Evolutionary conservation across 495 filamentous ascomycete species (phyloP).

Genomic region (Penicillium antarcticum): DNA sequence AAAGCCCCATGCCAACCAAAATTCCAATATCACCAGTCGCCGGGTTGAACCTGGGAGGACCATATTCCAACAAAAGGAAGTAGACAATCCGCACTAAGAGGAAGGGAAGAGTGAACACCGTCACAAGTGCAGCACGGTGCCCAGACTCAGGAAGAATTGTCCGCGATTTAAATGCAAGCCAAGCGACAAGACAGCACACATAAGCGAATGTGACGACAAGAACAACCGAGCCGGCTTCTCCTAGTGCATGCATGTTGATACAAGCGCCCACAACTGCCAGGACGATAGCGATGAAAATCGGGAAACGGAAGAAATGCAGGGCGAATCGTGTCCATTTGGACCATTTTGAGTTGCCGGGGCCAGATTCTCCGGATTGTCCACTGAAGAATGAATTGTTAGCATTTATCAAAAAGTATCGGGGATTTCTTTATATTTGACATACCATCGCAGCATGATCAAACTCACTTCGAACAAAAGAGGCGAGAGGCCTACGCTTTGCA

Average conservation of each 20-base stretch:
- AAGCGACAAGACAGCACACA: conserved; percentile 21
- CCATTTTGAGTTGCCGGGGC: conserved; percentile 29
- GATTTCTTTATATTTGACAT: not conserved
- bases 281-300: conserved; percentile 22
- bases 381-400: conserved; percentile 8
- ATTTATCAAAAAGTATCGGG: not conserved
- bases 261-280: conserved; percentile 24
- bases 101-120: conserved; percentile 22
- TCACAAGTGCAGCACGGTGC: conserved; percentile 19
- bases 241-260: conserved; percentile 16
- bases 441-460: conserved; percentile 31
- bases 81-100: conserved; percentile 23
- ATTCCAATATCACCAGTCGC: conserved; percentile 17
- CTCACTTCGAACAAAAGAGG: conserved; percentile 36
- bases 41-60: conserved; percentile 21
- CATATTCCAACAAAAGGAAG: conserved; percentile 24
- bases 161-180: conserved; percentile 21
- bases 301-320: conserved; percentile 26
- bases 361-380: conserved; percentile 29
- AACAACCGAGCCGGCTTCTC: conserved; percentile 20
- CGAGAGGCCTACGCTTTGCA: conserved; percentile 33
- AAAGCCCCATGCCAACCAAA: conserved; percentile 26
- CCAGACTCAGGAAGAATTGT: conserved; percentile 20
- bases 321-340: conserved; percentile 13
- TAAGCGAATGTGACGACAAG: conserved; percentile 26